Base-by-base conservation (phyloP, 2,329 filamentous ascomycete species). In the Colletotrichum agaves region DNA sequence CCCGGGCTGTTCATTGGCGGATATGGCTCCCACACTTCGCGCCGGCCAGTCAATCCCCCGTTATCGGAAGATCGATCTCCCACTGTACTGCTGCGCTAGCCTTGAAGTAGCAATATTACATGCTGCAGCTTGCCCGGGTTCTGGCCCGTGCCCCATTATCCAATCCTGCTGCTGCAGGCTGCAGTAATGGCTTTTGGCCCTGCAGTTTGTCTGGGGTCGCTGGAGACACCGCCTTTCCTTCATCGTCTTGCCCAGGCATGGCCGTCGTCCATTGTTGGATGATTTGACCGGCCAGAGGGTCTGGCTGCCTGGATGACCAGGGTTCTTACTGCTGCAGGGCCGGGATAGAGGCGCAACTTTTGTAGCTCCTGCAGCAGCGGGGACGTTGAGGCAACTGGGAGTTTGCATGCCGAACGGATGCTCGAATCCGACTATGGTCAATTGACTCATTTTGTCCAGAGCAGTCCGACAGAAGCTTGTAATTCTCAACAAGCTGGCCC, bases 21-120 rank as follows among this genome's bases (percentile, higher is more conserved):
- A 15, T 3, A 7, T 1, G 3, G 3, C 13, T 23, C 39, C 61
- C 61, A 56, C n/a, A 23, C 17, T 4, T 12, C 5, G 39, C 27
- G 13, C 33, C 35, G 23, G 61, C 65, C 65, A 65, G 65, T 65
- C 65, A 68, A 21, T 6, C 65, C 61, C 61, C 65, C 47, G 61
- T 55, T 65, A 68, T 68, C 47, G 61, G 55, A 60, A 68, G 65
- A 68, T 65, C 61, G 61, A 68, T 65, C 47, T 59, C 61, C 47
- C 61, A 56, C 27, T 39, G 4, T n/a, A 21, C 27, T 41, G 3
- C 13, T 3, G 17, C 41, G 23, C 65, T 65, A 68, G 41, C 15
- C 61, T 37, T 17, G 21, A 68, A 19, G 35, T 41, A 41, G 61
- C 31, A 55, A 65, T 55, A 17, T 53, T 61, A 68, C 65, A 68